Evolutionary conservation across 345 rosid species (phyloP), one percentile per base, ranked within the genome.

Genomic region (Lepidium aucheri): DNA sequence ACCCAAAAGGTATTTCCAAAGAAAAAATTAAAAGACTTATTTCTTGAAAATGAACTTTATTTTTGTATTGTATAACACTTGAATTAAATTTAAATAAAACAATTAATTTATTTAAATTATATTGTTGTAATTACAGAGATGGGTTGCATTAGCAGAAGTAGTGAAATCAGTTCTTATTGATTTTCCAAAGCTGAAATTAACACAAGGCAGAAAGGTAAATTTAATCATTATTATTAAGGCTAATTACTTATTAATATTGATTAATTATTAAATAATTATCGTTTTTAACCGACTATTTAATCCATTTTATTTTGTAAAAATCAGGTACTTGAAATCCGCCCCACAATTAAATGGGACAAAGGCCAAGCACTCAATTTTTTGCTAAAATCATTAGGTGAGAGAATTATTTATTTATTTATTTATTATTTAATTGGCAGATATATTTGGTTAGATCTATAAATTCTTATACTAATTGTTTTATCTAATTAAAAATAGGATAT

Each of bases 321-420:
- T 34, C 74, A 85, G 96, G 96, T 90, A 9, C 76, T 94, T 15
- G 99, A 94, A 71, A 88, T 94, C 60, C 92, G 99, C 8, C 99
- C 99, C 13, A 82, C 84, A 42, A 90, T 94, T 68, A 86, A 85
- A 77, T 94, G 97, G 99, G 95, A 94, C 84, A 94, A 94, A 71
- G 99, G 97, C 8, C 90, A 84, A 53, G 99, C 99, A 67, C 89
- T 94, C 52, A 85, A 88, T 26, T 94, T 86, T 77, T 80, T 94
- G 72, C 60, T 94, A 20, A 87, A 86, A 63, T 74, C 93, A n/a
- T 70, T 93, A 9, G 98, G 98, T 87, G 66, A 80, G 76, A 41
- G 30, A 22, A 28, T 8, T 44, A 4, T 52, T 24, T 47, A 28
- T 20, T 1, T 20, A 63, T n/a, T n/a, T n/a, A n/a, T n/a, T n/a